Conservation (phyloP, 2,329 filamentous ascomycete species). For the Dothideomycetes sp. region DNA sequence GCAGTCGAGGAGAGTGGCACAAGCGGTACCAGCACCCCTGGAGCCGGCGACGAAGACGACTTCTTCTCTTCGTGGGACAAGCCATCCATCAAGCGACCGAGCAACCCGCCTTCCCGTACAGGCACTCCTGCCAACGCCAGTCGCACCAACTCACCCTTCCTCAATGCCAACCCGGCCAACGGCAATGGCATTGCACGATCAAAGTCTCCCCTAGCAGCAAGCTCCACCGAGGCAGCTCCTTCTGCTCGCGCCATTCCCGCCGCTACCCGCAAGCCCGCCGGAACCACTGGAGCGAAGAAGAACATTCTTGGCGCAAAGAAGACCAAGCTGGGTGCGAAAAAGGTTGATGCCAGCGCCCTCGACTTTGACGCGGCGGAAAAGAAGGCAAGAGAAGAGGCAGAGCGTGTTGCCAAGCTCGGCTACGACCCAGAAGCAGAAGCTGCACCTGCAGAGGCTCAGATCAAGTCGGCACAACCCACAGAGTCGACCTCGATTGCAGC, state of each 20-base stretch:
- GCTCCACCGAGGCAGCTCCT: slow-evolving; percentile 38
- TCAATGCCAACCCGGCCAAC: slow-evolving; percentile 55
- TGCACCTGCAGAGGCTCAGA: slow-evolving; percentile 26
- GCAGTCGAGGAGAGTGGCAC: slow-evolving; percentile 45
- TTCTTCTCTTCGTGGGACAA: slow-evolving; percentile 99
- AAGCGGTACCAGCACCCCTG: slow-evolving; percentile 64
- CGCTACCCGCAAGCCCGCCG: slow-evolving; percentile 64
- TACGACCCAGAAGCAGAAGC: slow-evolving; percentile 80
- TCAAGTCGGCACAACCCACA: slow-evolving; percentile 32
- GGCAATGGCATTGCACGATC: slow-evolving; percentile 58
- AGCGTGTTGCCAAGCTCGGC: slow-evolving; percentile 87
- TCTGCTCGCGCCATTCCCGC: slow-evolving; percentile 67
- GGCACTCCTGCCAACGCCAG: slow-evolving; percentile 60
- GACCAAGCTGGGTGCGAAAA: slow-evolving; percentile 51
- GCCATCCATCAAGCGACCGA: slow-evolving; percentile 90
- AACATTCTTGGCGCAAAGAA: slow-evolving; percentile 61
- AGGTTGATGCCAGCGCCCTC: slow-evolving; percentile 61
- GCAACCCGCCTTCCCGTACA: slow-evolving; percentile 82
- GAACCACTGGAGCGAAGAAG: slow-evolving; percentile 54
- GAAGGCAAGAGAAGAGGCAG: slow-evolving; percentile 94
- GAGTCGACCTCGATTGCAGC: slow-evolving; percentile 51
- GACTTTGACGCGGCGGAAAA: slow-evolving; percentile 97
- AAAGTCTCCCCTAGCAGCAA: slow-evolving; percentile 63
- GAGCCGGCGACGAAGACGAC: slow-evolving; percentile 73
- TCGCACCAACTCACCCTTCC: slow-evolving; percentile 80